Conservation (phyloP, 768 basidiomycete genomes). For the Amanita jacksonii region DNA sequence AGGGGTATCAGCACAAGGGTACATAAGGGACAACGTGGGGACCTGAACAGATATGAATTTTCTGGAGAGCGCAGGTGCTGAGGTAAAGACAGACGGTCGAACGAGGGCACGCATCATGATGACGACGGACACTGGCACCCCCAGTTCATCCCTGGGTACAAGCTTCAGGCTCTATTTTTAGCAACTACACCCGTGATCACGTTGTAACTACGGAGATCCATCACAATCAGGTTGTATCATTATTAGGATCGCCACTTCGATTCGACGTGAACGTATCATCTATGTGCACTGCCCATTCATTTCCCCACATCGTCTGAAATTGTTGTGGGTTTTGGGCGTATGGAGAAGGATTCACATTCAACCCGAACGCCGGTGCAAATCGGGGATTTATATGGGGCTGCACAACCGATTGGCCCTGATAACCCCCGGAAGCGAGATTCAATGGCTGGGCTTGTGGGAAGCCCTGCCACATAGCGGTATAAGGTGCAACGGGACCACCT, state of each 20-base stretch:
- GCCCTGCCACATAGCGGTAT: conserved; percentile 2
- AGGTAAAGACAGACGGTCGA: conserved; percentile 21
- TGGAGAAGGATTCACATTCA: conserved; percentile 26
- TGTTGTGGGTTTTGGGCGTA: conserved; percentile 11
- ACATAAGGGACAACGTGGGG: conserved; percentile 11
- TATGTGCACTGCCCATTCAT: conserved; percentile 29
- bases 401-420: conserved; percentile 24
- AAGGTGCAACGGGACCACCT: not conserved
- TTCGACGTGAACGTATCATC: conserved; percentile 15
- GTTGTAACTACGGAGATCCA: no score
- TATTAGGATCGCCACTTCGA: conserved; percentile 5
- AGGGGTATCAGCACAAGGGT: conserved; percentile 15
- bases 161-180: not conserved
- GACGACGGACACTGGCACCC: not conserved
- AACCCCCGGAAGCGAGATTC: conserved; percentile 10
- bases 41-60: conserved; percentile 62
- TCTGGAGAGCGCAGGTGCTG: conserved; percentile 20
- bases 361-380: conserved; percentile 59
- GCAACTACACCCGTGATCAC: conserved; percentile 15
- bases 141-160: not conserved
- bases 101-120: conserved; percentile 24
- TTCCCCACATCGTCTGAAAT: conserved; percentile 20
- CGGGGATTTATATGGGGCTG: conserved; percentile 82
- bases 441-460: conserved; percentile 12
- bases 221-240: not conserved